Evolutionary conservation across 768 basidiomycete genomes (phyloP), one percentile per base, ranked within the genome.

Genomic region (Wakefieldia striispora): DNA sequence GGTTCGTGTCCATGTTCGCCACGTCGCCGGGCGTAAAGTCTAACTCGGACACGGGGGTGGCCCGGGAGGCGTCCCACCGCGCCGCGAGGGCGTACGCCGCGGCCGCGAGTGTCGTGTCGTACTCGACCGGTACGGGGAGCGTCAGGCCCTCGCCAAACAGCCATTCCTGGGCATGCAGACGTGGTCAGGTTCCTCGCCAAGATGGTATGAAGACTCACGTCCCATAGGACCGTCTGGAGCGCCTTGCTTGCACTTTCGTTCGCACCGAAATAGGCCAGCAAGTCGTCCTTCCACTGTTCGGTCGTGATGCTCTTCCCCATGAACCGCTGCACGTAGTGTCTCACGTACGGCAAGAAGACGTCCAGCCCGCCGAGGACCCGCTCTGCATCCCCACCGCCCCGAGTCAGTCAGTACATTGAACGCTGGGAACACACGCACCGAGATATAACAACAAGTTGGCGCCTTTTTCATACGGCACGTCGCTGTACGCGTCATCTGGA

Each of bases 391-490:
- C 23, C 26, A 5, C 8, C 40, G 13, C 11, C 3, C 33, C 10
- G 14, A 34, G 16, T 29, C 17, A 6, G 29, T 11, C 29, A 29
- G 26, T 8, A 26, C 26, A 8, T 23, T 6, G 23, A 23, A 3
- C 23, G 6, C 23, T 23, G 23, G 23, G n/a, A 3, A 23, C 23
- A 33, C 7, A 58, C 76, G 47, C 47, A 88, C 88, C 93, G 31
- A 97, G 76, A 69, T 91, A 77, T 26, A 94, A 76, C 20, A 97
- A 72, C 59, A 97, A 83, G 64, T 93, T 95, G 3, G 86, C 80
- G 21, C 95, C 95, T 69, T 95, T 90, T 65, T 89, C 88, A 57
- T 95, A 95, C 1, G 94, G 88, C 39, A 95, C 75, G 43, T 75
- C 64, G 46, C 73, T 76, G 67, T 87, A 91, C 7, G 88, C 86